Conservation (phyloP, 176 grass and related monocot species). For the Musa troglodytarum region DNA sequence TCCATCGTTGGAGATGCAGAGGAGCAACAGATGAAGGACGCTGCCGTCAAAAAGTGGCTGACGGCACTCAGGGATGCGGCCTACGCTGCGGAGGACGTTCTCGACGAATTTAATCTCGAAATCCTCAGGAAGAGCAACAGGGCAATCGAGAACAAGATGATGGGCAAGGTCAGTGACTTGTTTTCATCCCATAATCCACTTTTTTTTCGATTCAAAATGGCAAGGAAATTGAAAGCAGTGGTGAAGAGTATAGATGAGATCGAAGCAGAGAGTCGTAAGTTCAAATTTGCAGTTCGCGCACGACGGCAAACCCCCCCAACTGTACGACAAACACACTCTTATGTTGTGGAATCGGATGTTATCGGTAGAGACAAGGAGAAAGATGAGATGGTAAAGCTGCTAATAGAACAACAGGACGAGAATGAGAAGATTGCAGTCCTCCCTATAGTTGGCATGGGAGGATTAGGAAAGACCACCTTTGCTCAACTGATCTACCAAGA, state of each 20-base stretch:
- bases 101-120: constrained; percentile 33
- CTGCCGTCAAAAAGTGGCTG: constrained; percentile 8
- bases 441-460: constrained; percentile 38
- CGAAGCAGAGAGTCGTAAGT: neutral
- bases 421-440: constrained; percentile 9
- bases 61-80: constrained; percentile 15
- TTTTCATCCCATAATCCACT: neutral
- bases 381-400: constrained; percentile 12
- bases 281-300: neutral
- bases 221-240: constrained; percentile 23
- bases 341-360: constrained; percentile 14
- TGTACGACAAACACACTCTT: neutral
- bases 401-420: neutral
- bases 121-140: constrained; percentile 17
- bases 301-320: neutral
- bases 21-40: neutral
- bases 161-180: neutral
- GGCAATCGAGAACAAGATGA: neutral
- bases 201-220: constrained; percentile 1
- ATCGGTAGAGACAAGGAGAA: constrained; percentile 26
- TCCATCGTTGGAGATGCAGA: constrained; percentile 13
- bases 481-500: constrained; percentile 39
- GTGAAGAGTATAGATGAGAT: constrained; percentile 3
- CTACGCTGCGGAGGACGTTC: constrained; percentile 33
- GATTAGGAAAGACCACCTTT: constrained; percentile 36